Evolutionary conservation across 2,329 filamentous ascomycete genomes (phyloP).

Genomic region (Rachicladosporium sp.): DNA sequence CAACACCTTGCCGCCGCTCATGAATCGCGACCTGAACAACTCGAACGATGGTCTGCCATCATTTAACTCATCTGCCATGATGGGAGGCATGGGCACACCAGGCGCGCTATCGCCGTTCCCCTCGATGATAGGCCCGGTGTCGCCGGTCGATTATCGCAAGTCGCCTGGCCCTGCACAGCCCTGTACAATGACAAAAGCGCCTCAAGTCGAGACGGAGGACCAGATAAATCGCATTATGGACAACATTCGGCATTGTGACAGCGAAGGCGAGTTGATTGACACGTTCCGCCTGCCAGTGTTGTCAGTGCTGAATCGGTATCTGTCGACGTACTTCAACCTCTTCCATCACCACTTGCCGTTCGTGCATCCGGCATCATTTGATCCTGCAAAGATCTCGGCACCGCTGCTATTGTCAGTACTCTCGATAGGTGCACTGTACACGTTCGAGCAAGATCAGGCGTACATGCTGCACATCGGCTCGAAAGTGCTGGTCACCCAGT

Average conservation of each 20-base stretch:
- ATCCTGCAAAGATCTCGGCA: conserved; percentile 65
- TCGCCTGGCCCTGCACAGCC: conserved; percentile 56
- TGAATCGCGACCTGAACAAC: conserved; percentile 40
- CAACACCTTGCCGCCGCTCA: conserved; percentile 51
- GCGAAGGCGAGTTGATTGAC: conserved; percentile 69
- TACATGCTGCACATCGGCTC: conserved; percentile 96
- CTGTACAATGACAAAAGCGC: conserved; percentile 56
- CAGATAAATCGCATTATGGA: conserved; percentile 76
- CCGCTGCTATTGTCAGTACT: conserved; percentile 78
- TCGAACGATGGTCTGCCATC: conserved; percentile 20
- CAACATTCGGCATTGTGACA: conserved; percentile 70
- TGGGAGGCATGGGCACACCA: conserved; percentile 58
- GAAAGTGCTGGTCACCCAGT: conserved; percentile 93
- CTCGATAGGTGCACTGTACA: conserved; percentile 91
- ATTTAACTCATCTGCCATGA: conserved; percentile 60
- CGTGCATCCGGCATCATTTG: conserved; percentile 83
- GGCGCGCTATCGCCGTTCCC: conserved; percentile 62
- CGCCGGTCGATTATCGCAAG: conserved; percentile 56
- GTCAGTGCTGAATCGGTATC: conserved; percentile 73
- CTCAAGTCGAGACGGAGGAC: conserved; percentile 72
- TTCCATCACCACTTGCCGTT: conserved; percentile 97
- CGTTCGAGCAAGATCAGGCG: conserved; percentile 92
- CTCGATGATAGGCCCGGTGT: conserved; percentile 54
- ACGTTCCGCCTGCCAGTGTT: conserved; percentile 79
- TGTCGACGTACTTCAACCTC: conserved; percentile 90